Base-by-base conservation (phyloP, 176 grass and related monocot genomes). In the Hyparrhenia diplandra region DNA sequence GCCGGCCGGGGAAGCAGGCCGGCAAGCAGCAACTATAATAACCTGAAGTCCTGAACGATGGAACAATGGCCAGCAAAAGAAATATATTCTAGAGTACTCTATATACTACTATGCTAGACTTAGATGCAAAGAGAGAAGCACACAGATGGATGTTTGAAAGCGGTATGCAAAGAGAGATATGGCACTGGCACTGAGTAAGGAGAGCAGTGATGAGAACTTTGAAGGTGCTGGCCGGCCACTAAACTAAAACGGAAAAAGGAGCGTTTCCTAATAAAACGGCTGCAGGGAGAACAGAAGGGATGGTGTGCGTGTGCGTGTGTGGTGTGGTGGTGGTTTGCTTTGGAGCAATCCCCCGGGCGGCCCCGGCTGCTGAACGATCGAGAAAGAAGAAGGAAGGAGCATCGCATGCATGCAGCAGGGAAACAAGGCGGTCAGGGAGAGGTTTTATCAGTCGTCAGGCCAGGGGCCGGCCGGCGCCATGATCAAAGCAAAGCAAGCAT, bases 181-280 rank as follows among this genome's bases (percentile, higher is more conserved):
- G 31, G 8, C 67, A 24, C 36, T 41, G 16, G 0, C 10, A 24
- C 36, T 29, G 39, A 43, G 39, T 13, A 39, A 72, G 4, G 45
- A 54, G n/a, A n/a, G n/a, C n/a, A 31, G 6, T 41, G 37, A 32
- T 40, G n/a, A 46, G 13, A n/a, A 4, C 34, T 39, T 20, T 51
- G 16, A 24, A 59, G 25, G 70, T 67, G 52, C 49, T 8, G 49
- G 45, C 42, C 3, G 5, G 2, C 17, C 20, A 80, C 87, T 54
- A 88, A 90, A 93, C 88, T 60, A 88, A 91, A 95, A 86, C 84
- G 79, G 96, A 85, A 93, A 93, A 78, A 5, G 8, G 75, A 54
- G 28, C 82, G 79, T 90, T 95, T 95, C 92, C 92, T 86, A 90
- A 99, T 91, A 93, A 72, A 89, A 89, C 82, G 88, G 62, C 90